A percentile compares a stretch with the other conserved stretches of the same genome.
Evolutionary conservation across 139 green algal genomes (phyloP).

Genomic region (Edaphochlamys debaryana): DNA sequence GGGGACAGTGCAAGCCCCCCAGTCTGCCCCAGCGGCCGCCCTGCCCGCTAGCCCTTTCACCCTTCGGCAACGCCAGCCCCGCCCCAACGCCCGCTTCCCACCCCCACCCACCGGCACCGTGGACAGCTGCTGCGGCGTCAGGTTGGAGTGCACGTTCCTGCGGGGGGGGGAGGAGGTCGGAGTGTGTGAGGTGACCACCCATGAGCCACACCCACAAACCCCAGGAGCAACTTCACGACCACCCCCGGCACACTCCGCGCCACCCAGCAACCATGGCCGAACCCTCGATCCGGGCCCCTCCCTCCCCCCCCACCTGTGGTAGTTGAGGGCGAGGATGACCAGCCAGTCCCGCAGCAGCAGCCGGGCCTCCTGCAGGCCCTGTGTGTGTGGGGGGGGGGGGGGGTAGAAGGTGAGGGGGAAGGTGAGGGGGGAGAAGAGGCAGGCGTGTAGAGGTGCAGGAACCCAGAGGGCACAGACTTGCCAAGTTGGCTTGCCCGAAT

Average conservation of each 20-base stretch:
- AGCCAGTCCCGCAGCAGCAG: conserved; percentile 93
- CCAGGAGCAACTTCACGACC: too few relatives aligned
- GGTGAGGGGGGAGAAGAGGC: neutral
- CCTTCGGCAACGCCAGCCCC: neutral
- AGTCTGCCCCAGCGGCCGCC: neutral
- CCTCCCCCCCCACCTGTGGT: conserved; percentile 57
- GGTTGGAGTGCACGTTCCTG: conserved; percentile 46
- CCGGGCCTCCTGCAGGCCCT: conserved; percentile 71
- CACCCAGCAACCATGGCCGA: neutral
- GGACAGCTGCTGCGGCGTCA: conserved; percentile 37
- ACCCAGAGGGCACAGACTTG: too few relatives aligned
- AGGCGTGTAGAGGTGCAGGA: too few relatives aligned
- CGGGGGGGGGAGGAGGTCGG: neutral
- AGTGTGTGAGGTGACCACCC: neutral
- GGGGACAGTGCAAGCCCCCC: neutral
- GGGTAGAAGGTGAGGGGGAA: neutral
- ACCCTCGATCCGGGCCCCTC: too few relatives aligned
- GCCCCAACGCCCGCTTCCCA: neutral
- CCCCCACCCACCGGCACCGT: conserved; percentile 41
- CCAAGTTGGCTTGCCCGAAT: too few relatives aligned
- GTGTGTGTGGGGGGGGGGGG: too few relatives aligned
- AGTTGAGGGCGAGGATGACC: conserved; percentile 76
- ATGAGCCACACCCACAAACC: too few relatives aligned
- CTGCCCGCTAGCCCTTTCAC: neutral
- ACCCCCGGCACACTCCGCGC: too few relatives aligned